These are phyloP conservation scores for Pinguiococcus pyrenoidosus DNA, from an alignment of 108 stramenopile species.

Conservation along the genomic window DNA sequence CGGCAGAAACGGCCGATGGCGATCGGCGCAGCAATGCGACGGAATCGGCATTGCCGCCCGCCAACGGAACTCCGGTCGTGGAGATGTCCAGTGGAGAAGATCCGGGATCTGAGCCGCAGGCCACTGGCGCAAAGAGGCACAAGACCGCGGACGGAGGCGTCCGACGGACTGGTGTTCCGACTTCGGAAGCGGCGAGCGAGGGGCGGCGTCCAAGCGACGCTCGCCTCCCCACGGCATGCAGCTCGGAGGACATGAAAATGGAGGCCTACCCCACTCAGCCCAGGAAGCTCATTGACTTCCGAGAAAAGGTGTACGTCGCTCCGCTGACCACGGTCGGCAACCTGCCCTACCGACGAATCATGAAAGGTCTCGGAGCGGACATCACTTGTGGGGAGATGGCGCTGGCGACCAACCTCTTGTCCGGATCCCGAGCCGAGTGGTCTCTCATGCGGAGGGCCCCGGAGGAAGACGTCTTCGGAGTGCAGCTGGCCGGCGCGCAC, in stretches of 20 bases:
- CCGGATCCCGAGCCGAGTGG: conserved; percentile 78
- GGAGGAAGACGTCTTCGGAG: conserved; percentile 84
- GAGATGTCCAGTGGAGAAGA: no score
- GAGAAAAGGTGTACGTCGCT: conserved; percentile 89
- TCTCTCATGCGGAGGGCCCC: conserved; percentile 80
- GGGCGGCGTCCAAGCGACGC: neutral
- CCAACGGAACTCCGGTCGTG: no score
- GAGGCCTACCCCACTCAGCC: conserved; percentile 38
- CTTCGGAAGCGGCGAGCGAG: neutral
- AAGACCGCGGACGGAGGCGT: neutral
- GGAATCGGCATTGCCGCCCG: no score
- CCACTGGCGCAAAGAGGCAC: neutral
- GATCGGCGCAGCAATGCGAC: no score
- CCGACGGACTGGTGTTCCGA: neutral
- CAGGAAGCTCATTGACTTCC: conserved; percentile 69
- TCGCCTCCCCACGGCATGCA: neutral
- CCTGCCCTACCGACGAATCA: conserved; percentile 85
- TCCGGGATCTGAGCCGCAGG: no score
- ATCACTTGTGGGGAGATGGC: conserved; percentile 99
- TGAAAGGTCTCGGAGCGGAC: conserved; percentile 88
- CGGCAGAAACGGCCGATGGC: no score
- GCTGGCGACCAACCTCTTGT: conserved; percentile 56
- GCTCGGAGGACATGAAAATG: no score
- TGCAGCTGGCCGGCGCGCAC: conserved; percentile 76
- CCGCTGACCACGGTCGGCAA: conserved; percentile 98